Evolutionary conservation across 1,284 basidiomycete genomes (phyloP).

Genomic region (Ceratobasidium theobromae): DNA sequence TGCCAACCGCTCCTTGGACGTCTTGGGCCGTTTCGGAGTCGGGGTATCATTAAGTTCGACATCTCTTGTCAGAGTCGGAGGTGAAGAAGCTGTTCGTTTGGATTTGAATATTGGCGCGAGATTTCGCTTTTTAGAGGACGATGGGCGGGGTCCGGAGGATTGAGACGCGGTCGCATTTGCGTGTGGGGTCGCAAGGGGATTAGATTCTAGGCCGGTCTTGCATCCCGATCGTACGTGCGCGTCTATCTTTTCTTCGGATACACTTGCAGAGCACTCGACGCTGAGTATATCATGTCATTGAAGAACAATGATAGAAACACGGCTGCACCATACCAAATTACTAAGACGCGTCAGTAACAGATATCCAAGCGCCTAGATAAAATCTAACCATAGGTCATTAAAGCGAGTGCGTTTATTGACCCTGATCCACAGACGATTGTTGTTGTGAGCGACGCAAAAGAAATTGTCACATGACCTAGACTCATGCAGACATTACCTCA

Average conservation of each 20-base stretch:
- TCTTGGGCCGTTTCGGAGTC: slow-evolving; percentile 32
- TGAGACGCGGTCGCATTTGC: slow-evolving; percentile 37
- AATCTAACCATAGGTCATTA: slow-evolving; percentile 20
- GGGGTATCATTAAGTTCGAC: slow-evolving; percentile 42
- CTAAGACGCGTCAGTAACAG: background rate
- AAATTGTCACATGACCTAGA: background rate
- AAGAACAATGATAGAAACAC: background rate
- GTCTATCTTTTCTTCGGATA: slow-evolving; percentile 51
- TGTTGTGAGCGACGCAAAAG: too few species aligned
- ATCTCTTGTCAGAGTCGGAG: slow-evolving; percentile 39
- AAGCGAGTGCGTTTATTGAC: background rate
- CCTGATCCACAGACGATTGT: background rate
- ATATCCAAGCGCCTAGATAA: background rate
- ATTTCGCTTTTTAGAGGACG: slow-evolving; percentile 32
- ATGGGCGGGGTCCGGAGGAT: slow-evolving; percentile 28
- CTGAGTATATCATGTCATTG: slow-evolving; percentile 36
- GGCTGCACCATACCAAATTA: slow-evolving; percentile 18
- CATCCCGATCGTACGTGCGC: slow-evolving; percentile 53
- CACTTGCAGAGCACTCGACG: slow-evolving; percentile 50
- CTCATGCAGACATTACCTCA: background rate
- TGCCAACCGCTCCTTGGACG: slow-evolving; percentile 34
- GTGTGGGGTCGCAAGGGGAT: background rate
- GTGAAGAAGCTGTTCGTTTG: slow-evolving; percentile 34
- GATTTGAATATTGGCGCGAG: slow-evolving; percentile 36
- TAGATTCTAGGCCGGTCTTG: background rate